A percentile compares a stretch with the other conserved stretches of the same genome.
phyloP scores from a whole-genome alignment of 768 basidiomycete species.

The Guyanaporus albipodus region DNA sequence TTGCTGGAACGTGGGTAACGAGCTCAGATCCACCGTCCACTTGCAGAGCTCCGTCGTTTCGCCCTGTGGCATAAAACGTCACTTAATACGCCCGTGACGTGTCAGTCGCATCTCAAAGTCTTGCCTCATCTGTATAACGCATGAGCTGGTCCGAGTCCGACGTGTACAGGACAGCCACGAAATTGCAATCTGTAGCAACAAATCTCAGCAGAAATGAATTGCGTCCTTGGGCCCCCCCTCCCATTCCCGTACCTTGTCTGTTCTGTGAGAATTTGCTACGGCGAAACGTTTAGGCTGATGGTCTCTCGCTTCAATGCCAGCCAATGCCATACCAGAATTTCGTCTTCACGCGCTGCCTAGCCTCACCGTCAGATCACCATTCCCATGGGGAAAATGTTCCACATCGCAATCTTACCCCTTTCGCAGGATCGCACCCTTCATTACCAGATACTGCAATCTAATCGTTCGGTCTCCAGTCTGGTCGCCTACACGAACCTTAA shows the following conservation, averaged over 20 bases:
- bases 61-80: slow-evolving; percentile 40
- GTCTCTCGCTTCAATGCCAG: slow-evolving; percentile 1
- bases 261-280: slow-evolving; percentile 69
- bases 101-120: slow-evolving; percentile 10
- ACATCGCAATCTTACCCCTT: slow-evolving; percentile 61
- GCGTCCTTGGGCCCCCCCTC: neutral
- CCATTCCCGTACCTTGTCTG: slow-evolving; percentile 38
- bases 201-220: slow-evolving; percentile 1
- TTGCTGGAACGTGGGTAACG: slow-evolving; percentile 74
- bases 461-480: slow-evolving; percentile 18
- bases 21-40: slow-evolving; percentile 82
- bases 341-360: slow-evolving; percentile 74
- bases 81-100: slow-evolving; percentile 13
- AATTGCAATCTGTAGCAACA: slow-evolving; percentile 59
- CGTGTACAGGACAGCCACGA: slow-evolving; percentile 79
- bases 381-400: slow-evolving; percentile 11
- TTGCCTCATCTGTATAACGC: slow-evolving; percentile 79
- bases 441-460: slow-evolving; percentile 83
- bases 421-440: slow-evolving; percentile 80
- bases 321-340: slow-evolving; percentile 66
- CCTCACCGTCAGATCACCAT: slow-evolving; percentile 14
- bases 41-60: slow-evolving; percentile 73
- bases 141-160: slow-evolving; percentile 70
- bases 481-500: slow-evolving; percentile 6
- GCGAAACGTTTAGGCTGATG: slow-evolving; percentile 9